phyloP scores from a whole-genome alignment of 805 yeast species.

The Saccharomycopsis fibuligera region DNA sequence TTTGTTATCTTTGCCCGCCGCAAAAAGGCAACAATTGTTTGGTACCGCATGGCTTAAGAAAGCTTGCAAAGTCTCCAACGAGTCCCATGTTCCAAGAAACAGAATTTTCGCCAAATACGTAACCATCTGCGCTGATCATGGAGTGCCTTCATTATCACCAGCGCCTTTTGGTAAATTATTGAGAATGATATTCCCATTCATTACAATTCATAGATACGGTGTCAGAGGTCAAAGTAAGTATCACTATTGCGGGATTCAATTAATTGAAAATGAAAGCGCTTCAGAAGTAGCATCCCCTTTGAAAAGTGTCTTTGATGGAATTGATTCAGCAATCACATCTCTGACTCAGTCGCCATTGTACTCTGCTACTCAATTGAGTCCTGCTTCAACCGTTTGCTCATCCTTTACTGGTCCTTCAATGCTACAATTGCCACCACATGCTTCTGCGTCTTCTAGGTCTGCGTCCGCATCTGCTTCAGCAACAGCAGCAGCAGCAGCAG shows the following conservation, averaged over 20 bases:
- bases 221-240: conserved; percentile 74
- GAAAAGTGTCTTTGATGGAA: conserved; percentile 10
- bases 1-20: conserved; percentile 26
- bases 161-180: conserved; percentile 76
- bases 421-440: neutral
- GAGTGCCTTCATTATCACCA: conserved; percentile 57
- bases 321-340: conserved; percentile 7
- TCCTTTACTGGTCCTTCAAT: neutral
- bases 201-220: conserved; percentile 70
- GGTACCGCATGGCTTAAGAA: conserved; percentile 77
- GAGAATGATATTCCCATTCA: conserved; percentile 51
- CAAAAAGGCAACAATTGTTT: conserved; percentile 52
- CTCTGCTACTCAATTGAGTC: conserved; percentile 15
- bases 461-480: neutral
- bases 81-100: conserved; percentile 57
- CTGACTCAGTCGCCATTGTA: conserved; percentile 4
- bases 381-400: conserved; percentile 2
- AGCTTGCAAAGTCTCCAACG: conserved; percentile 45
- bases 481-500: neutral
- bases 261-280: conserved; percentile 30
- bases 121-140: conserved; percentile 46
- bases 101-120: conserved; percentile 64
- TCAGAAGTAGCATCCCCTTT: conserved; percentile 18
- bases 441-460: neutral
- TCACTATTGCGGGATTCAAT: conserved; percentile 71